A percentile compares a stretch with the other conserved stretches of the same genome.
These are phyloP conservation scores for Pseudocercospora cruenta DNA, from an alignment of 2,329 filamentous ascomycete genomes.

Conservation along the genomic window DNA sequence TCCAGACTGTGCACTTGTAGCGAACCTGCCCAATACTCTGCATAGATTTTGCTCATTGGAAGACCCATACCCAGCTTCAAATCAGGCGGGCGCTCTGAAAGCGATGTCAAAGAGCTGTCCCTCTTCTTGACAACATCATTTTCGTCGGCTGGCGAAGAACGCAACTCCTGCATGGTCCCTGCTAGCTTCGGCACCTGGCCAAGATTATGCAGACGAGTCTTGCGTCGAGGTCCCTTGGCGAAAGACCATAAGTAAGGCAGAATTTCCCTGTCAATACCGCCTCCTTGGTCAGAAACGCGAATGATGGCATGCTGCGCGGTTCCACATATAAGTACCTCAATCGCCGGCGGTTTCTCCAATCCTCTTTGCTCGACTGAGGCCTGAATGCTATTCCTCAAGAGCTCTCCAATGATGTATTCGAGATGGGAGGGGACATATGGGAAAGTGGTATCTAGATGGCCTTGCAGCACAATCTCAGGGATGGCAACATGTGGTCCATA, in stretches of 20 bases:
- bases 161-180: constrained; percentile 79
- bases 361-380: constrained; percentile 77
- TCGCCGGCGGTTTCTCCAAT: constrained; percentile 66
- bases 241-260: constrained; percentile 96
- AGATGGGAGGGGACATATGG: constrained; percentile 95
- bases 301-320: constrained; percentile 94
- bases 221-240: constrained; percentile 82
- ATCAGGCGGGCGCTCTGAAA: constrained; percentile 83
- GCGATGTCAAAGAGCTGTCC: constrained; percentile 72
- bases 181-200: constrained; percentile 86
- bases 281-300: constrained; percentile 91
- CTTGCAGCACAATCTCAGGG: constrained; percentile 79
- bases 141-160: constrained; percentile 22
- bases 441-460: constrained; percentile 87
- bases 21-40: constrained; percentile 96
- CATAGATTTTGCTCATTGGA: constrained; percentile 90
- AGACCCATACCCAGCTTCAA: constrained; percentile 89
- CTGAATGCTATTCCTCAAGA: constrained; percentile 92
- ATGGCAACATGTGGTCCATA: constrained; percentile 73
- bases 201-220: constrained; percentile 80
- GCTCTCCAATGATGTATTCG: constrained; percentile 95
- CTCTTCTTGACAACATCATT: constrained; percentile 41
- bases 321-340: constrained; percentile 93
- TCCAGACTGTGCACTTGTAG: constrained; percentile 90
- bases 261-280: constrained; percentile 83